Evolutionary conservation across 2,329 filamentous ascomycete species (phyloP).

Genomic region (Colletotrichum chlorophyti): DNA sequence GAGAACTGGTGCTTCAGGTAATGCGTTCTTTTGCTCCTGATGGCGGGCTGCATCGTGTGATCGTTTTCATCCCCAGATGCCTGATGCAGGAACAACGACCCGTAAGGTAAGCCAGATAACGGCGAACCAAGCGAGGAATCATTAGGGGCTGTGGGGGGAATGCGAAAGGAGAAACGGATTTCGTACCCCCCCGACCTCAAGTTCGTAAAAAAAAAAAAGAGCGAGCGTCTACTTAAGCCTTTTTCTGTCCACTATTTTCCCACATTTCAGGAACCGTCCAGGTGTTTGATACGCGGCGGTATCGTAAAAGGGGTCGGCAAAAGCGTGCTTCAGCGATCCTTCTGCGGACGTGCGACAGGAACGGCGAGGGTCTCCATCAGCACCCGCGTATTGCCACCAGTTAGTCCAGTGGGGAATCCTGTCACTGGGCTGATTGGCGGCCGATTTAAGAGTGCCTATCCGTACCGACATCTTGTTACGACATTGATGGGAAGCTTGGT

Average conservation of each 20-base stretch:
- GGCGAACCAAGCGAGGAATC: constrained; percentile 1
- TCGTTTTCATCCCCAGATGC: neutral
- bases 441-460: no score
- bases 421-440: neutral
- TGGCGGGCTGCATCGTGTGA: neutral
- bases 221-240: no score
- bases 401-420: neutral
- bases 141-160: constrained; percentile 10
- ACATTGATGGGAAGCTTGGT: constrained; percentile 20
- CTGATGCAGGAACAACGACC: neutral
- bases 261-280: neutral
- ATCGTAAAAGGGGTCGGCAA: neutral
- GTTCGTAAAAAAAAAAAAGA: no score
- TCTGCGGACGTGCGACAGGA: no score
- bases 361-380: neutral
- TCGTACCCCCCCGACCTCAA: no score
- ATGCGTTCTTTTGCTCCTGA: no score
- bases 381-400: neutral
- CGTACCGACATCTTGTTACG: constrained; percentile 1
- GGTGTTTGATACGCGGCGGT: constrained; percentile 1
- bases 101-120: neutral
- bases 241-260: neutral
- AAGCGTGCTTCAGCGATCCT: neutral
- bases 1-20: no score
- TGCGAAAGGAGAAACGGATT: no score